Conservation (phyloP, 306 rosid genomes). For the Cucumis sativus region Cucumber_9930_V3 NC_026658.2:17458501-17459000, state of each 20-base stretch:
- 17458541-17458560: background rate
- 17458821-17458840: no score
- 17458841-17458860: no score
- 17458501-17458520: constrained; percentile 86
- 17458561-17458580: background rate
- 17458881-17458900: no score
- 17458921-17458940: no score
- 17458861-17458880: no score
- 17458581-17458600: background rate
- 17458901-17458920: no score
- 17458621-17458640: constrained; percentile 86
- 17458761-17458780: background rate
- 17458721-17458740: background rate
- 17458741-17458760: background rate
- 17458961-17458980: no score
- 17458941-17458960: no score
- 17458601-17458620: constrained; percentile 64
- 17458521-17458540: constrained; percentile 57
- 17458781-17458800: no score
- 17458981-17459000: no score
- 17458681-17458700: background rate
- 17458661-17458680: background rate
- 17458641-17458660: constrained; percentile 57
- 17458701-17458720: background rate
- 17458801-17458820: no score